Percentiles rank a stretch among this genome's conserved stretches.
These are phyloP conservation scores for Cryptococcus sp. DNA, from an alignment of 1,284 basidiomycete species.

Conservation along the genomic window DNA sequence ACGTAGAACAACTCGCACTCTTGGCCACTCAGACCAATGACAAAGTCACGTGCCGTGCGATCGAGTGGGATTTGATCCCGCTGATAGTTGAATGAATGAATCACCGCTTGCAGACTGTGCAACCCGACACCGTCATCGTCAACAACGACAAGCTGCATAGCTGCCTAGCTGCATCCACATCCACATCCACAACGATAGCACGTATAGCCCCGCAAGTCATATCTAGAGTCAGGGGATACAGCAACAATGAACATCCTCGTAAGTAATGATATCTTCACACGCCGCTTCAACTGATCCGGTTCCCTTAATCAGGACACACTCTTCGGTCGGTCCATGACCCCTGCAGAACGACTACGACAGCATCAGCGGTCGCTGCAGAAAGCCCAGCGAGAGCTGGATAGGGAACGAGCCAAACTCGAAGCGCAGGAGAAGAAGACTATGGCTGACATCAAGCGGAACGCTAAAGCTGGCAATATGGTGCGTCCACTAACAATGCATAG, in stretches of 20 bases:
- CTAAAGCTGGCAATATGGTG: slow-evolving; percentile 94
- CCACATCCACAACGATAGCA: too few relatives aligned
- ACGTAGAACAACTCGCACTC: too few relatives aligned
- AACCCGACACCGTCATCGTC: too few relatives aligned
- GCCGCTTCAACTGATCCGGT: background rate
- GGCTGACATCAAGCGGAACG: slow-evolving; percentile 93
- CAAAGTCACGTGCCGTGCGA: too few relatives aligned
- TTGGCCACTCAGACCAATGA: too few relatives aligned
- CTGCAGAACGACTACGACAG: slow-evolving; percentile 92
- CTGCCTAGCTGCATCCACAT: too few relatives aligned
- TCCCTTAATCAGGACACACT: slow-evolving; percentile 71
- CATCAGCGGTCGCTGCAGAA: slow-evolving; percentile 95
- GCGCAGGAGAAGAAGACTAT: slow-evolving; percentile 92
- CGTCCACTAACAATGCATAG: slow-evolving; percentile 32
- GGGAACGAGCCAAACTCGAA: slow-evolving; percentile 92
- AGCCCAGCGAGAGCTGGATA: slow-evolving; percentile 94
- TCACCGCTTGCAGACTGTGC: too few relatives aligned
- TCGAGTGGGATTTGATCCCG: too few relatives aligned
- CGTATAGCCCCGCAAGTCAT: too few relatives aligned
- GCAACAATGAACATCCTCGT: slow-evolving; percentile 44
- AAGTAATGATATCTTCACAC: slow-evolving; percentile 7
- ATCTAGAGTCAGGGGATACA: too few relatives aligned
- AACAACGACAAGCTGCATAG: too few relatives aligned
- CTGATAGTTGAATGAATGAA: too few relatives aligned
- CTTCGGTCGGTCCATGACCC: slow-evolving; percentile 90